A percentile compares a stretch with the other conserved stretches of the same genome.
phyloP scores from a whole-genome alignment of 2,329 filamentous ascomycete species.

The Cercospora sesami region DNA sequence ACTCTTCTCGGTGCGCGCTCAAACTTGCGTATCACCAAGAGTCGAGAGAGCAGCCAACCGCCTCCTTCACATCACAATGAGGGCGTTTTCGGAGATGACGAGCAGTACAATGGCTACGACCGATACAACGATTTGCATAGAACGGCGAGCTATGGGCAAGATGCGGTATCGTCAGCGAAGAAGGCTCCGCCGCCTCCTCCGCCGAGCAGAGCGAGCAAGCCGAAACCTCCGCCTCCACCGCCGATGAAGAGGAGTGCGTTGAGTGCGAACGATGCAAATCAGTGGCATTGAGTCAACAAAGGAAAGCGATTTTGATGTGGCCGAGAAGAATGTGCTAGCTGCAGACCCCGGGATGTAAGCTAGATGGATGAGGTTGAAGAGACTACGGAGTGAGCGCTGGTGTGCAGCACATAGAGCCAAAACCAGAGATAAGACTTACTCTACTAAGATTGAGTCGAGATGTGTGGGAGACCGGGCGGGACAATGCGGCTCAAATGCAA shows the following conservation, averaged over 20 bases:
- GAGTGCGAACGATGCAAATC: constrained; percentile 42
- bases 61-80: constrained; percentile 6
- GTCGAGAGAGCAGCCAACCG: constrained; percentile 25
- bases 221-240: constrained; percentile 57
- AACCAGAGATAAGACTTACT: background rate
- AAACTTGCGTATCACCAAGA: constrained; percentile 46
- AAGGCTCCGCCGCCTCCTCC: constrained; percentile 64
- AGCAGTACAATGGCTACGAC: constrained; percentile 36
- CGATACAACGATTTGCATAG: constrained; percentile 9
- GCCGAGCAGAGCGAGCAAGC: constrained; percentile 61
- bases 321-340: background rate
- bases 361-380: too few species aligned
- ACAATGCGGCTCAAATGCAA: background rate
- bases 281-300: constrained; percentile 17
- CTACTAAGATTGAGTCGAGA: background rate
- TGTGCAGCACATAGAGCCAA: background rate
- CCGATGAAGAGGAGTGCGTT: constrained; percentile 62
- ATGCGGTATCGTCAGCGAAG: constrained; percentile 49
- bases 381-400: too few species aligned
- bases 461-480: too few species aligned
- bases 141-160: constrained; percentile 15
- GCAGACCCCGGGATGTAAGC: background rate
- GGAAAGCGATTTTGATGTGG: background rate
- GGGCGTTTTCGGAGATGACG: constrained; percentile 55
- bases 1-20: constrained; percentile 50